phyloP scores from a whole-genome alignment of 768 basidiomycete genomes.

The Termitomyces sp. region DNA sequence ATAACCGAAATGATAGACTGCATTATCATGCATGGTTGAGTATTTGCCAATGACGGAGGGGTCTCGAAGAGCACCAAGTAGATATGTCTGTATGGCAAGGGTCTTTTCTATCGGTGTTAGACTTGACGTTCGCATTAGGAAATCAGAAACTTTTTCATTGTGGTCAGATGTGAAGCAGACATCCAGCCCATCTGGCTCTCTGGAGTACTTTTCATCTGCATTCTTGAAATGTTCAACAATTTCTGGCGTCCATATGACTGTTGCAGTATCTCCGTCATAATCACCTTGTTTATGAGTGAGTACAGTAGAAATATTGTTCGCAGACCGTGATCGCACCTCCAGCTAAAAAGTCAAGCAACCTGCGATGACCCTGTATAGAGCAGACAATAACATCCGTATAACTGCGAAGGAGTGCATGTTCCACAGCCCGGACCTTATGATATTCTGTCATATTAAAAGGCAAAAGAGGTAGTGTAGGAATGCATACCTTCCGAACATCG shows the following conservation, averaged over 20 bases:
- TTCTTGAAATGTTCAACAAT: constrained; percentile 53
- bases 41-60: constrained; percentile 46
- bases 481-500: constrained; percentile 54
- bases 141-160: constrained; percentile 38
- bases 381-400: constrained; percentile 56
- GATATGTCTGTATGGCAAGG: constrained; percentile 36
- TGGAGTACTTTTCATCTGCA: constrained; percentile 41
- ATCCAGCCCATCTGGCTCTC: constrained; percentile 39
- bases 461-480: neutral
- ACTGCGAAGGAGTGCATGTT: constrained; percentile 38
- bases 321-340: constrained; percentile 37
- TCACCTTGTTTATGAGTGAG: constrained; percentile 37
- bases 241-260: constrained; percentile 51
- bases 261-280: constrained; percentile 63
- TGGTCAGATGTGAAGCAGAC: constrained; percentile 32
- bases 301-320: neutral
- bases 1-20: constrained; percentile 51
- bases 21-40: constrained; percentile 48
- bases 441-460: neutral
- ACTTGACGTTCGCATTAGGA: constrained; percentile 23
- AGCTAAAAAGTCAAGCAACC: constrained; percentile 57
- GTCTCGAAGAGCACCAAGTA: constrained; percentile 46
- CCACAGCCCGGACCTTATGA: constrained; percentile 50
- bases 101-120: constrained; percentile 20
- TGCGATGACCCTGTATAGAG: constrained; percentile 44